Percentiles rank a stretch among this genome's conserved stretches.
phyloP scores from a whole-genome alignment of 2,329 filamentous ascomycete genomes.

The Xylariaceae sp. region DNA sequence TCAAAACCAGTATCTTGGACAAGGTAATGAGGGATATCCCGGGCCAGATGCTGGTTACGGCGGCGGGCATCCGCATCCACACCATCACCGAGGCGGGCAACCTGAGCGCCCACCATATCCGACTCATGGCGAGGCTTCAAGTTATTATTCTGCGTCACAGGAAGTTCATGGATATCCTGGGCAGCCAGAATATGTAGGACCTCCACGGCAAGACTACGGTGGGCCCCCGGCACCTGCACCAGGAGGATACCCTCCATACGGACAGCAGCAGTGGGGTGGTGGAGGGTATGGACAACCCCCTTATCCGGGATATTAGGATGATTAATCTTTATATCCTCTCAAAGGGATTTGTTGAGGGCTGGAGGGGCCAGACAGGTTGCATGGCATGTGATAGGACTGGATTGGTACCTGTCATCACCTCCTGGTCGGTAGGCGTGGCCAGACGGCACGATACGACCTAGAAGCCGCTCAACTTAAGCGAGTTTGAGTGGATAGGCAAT shows the following conservation, averaged over 20 bases:
- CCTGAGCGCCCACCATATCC: slow-evolving; percentile 9
- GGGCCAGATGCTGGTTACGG: slow-evolving; percentile 7
- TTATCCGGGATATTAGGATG: too few relatives aligned
- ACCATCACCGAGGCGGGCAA: slow-evolving; percentile 8
- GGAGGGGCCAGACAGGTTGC: too few relatives aligned
- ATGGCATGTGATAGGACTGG: too few relatives aligned
- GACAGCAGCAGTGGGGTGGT: slow-evolving; percentile 11
- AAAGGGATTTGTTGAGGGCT: too few relatives aligned
- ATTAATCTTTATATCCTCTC: too few relatives aligned
- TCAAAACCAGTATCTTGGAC: background rate
- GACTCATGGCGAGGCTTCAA: slow-evolving; percentile 16
- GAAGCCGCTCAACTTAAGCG: too few relatives aligned
- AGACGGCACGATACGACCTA: too few relatives aligned
- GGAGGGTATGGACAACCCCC: slow-evolving; percentile 15
- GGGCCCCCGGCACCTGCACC: slow-evolving; percentile 11
- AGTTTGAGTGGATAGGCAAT: too few relatives aligned
- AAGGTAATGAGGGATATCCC: background rate
- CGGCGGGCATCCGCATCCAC: slow-evolving; percentile 5
- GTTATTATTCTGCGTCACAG: slow-evolving; percentile 11
- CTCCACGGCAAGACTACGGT: background rate
- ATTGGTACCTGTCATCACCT: too few relatives aligned
- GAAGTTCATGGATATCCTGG: background rate
- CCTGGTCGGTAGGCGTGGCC: too few relatives aligned
- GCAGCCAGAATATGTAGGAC: too few relatives aligned
- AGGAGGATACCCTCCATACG: slow-evolving; percentile 17